Conservation (phyloP, 352 stramenopile genomes). For the Globisporangium alternatum region DNA sequence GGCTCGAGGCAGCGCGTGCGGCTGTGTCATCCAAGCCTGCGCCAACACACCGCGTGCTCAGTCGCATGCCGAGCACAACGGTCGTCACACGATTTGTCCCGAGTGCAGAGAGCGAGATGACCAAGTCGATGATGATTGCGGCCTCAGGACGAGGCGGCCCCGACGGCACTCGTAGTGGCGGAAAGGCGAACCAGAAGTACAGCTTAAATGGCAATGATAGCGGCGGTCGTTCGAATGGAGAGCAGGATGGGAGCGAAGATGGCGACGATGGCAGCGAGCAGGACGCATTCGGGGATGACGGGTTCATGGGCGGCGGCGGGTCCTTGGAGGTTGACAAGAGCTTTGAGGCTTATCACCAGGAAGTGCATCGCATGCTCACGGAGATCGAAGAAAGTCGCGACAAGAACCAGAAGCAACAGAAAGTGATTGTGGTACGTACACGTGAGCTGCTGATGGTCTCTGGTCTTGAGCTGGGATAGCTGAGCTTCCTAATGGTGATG, state of each 20-base stretch:
- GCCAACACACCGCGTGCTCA: conserved; percentile 43
- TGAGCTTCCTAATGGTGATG: background rate
- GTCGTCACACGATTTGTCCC: conserved; percentile 44
- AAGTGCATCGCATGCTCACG: conserved; percentile 55
- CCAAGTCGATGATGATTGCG: background rate
- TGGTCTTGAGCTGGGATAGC: background rate
- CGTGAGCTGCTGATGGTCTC: background rate
- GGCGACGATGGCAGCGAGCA: background rate
- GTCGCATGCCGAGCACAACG: conserved; percentile 62
- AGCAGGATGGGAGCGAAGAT: background rate
- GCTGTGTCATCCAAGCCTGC: conserved; percentile 16
- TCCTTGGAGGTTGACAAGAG: conserved; percentile 48
- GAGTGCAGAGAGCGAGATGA: conserved; percentile 20
- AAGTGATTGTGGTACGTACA: conserved; percentile 50
- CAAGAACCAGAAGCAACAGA: conserved; percentile 59
- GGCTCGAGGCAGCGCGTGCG: conserved; percentile 9
- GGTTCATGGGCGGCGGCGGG: background rate
- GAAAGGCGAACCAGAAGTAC: background rate
- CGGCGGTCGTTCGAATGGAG: background rate
- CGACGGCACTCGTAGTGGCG: background rate
- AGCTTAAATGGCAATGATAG: background rate
- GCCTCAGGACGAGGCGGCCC: background rate
- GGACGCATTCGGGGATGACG: conserved; percentile 16
- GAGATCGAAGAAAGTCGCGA: conserved; percentile 67
- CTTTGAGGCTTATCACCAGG: conserved; percentile 70